Conservation (phyloP, 306 rosid genomes). For the Vicia sativa region DNA sequence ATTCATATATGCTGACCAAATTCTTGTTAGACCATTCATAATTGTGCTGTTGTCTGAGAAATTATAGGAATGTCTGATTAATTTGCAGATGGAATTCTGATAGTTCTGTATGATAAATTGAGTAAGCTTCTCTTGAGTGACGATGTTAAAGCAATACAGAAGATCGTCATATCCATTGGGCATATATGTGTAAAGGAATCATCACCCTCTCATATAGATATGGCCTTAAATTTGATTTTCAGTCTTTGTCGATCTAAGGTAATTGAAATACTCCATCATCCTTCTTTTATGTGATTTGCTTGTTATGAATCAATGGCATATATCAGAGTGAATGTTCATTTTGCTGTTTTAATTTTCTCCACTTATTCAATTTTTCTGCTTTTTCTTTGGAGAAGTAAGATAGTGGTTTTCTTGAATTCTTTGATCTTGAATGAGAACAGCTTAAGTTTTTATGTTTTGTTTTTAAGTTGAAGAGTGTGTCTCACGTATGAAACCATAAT, state of each 20-base stretch:
- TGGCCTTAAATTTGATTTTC: conserved; percentile 71
- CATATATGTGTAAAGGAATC: conserved; percentile 82
- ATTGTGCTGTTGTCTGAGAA: conserved; percentile 34
- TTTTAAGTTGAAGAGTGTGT: conserved; percentile 1
- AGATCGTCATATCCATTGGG: conserved; percentile 78
- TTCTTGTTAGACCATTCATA: conserved; percentile 31
- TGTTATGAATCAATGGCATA: conserved; percentile 11
- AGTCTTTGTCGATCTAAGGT: conserved; percentile 88
- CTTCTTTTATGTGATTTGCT: conserved; percentile 17
- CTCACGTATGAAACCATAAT: conserved; percentile 33
- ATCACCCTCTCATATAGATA: conserved; percentile 67
- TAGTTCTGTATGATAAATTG: conserved; percentile 63
- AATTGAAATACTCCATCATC: conserved; percentile 17
- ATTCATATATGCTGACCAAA: conserved; percentile 28
- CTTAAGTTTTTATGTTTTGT: not conserved
- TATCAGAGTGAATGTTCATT: conserved; percentile 19
- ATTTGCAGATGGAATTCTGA: conserved; percentile 82
- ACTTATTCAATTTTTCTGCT: not conserved
- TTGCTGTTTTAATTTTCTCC: not conserved
- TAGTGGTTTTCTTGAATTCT: conserved; percentile 24
- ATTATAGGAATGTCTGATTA: conserved; percentile 37
- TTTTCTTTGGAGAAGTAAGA: conserved; percentile 11
- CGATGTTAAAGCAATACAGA: conserved; percentile 81
- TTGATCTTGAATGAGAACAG: conserved; percentile 11
- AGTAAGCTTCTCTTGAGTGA: conserved; percentile 71